phyloP scores from a whole-genome alignment of 805 yeast genomes.

The Lachancea thermotolerans region DNA sequence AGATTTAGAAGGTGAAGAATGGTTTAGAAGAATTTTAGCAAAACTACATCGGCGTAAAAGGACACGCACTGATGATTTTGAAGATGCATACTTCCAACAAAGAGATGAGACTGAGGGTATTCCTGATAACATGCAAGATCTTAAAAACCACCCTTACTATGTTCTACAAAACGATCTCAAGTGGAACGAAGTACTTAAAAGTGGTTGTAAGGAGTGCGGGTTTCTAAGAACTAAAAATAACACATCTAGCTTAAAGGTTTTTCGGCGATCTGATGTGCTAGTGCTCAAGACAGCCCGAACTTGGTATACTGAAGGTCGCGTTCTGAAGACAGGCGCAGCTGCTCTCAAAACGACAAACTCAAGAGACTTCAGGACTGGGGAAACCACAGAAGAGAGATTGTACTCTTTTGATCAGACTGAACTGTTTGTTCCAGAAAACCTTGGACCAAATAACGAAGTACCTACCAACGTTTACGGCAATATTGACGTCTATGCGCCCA shows the following conservation, averaged over 20 bases:
- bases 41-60: constrained; percentile 23
- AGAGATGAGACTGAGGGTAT: constrained; percentile 73
- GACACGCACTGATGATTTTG: constrained; percentile 32
- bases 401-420: constrained; percentile 79
- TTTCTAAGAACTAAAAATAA: constrained; percentile 46
- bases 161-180: constrained; percentile 70
- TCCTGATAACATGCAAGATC: constrained; percentile 78
- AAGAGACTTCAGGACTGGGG: constrained; percentile 35
- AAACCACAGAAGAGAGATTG: constrained; percentile 54
- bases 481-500: constrained; percentile 66
- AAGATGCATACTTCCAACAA: constrained; percentile 31
- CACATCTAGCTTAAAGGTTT: constrained; percentile 52
- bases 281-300: constrained; percentile 65
- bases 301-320: constrained; percentile 81
- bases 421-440: constrained; percentile 54
- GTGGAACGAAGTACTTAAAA: constrained; percentile 64
- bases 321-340: constrained; percentile 61
- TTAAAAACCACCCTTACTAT: constrained; percentile 80
- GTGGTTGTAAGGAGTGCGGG: constrained; percentile 61
- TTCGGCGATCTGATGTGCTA: constrained; percentile 57
- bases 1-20: constrained; percentile 46
- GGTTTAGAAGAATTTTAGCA: constrained; percentile 49
- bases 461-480: constrained; percentile 77
- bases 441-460: constrained; percentile 52
- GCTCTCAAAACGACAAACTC: constrained; percentile 45